These are phyloP conservation scores for Fusarium sp. DNA, from an alignment of 2,329 filamentous ascomycete species.

Conservation along the genomic window DNA sequence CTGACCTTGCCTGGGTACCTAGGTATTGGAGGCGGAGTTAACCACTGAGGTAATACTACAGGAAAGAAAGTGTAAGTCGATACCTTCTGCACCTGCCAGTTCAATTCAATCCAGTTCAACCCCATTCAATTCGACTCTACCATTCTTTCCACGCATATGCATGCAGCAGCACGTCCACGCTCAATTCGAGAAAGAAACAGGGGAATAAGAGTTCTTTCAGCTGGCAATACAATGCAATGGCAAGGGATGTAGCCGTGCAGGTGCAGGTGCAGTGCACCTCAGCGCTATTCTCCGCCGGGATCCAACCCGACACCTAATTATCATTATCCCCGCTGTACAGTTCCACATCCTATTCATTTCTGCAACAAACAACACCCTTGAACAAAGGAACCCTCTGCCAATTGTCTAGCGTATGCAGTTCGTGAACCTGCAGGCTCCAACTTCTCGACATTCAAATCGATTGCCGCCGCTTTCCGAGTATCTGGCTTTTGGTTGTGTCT, in stretches of 20 bases:
- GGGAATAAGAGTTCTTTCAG: conserved; percentile 6
- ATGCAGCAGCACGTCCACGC: not conserved
- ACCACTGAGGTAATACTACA: too few species aligned
- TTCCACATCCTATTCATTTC: conserved; percentile 3
- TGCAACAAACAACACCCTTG: not conserved
- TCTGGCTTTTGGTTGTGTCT: not conserved
- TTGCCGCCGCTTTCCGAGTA: not conserved
- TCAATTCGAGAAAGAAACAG: conserved; percentile 12
- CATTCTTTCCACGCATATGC: not conserved
- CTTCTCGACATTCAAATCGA: not conserved
- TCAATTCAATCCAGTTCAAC: not conserved
- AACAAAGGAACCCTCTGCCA: not conserved
- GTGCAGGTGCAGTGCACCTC: too few species aligned
- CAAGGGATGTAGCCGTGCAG: conserved; percentile 21
- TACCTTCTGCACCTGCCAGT: conserved; percentile 12
- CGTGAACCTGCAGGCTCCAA: not conserved
- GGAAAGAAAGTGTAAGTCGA: conserved; percentile 21
- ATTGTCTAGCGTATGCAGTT: not conserved
- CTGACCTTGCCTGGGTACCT: too few species aligned
- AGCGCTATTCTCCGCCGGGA: conserved; percentile 33
- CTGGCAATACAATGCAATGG: not conserved
- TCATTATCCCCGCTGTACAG: not conserved
- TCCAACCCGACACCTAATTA: conserved; percentile 5
- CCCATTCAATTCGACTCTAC: not conserved
- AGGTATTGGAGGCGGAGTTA: too few species aligned